These are phyloP conservation scores for Phytopythium sindhum DNA, from an alignment of 352 stramenopile species.

Conservation along the genomic window DNA sequence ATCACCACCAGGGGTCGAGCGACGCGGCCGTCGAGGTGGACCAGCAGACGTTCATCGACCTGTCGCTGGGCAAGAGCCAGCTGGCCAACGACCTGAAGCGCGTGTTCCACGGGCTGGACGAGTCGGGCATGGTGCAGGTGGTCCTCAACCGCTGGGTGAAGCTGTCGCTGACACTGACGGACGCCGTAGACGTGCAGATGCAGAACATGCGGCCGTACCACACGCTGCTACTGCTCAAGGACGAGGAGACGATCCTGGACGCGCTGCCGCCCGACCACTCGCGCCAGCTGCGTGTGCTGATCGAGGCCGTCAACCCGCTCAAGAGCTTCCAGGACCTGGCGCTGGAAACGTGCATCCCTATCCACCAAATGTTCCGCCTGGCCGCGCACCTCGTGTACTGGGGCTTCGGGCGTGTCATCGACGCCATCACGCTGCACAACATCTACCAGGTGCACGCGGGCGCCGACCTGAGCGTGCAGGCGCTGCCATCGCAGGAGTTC, in stretches of 20 bases:
- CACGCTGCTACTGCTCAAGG: constrained; percentile 66
- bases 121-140: constrained; percentile 69
- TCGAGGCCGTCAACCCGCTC: constrained; percentile 73
- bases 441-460: constrained; percentile 79
- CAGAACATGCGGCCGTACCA: constrained; percentile 78
- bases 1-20: constrained; percentile 29
- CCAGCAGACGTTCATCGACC: constrained; percentile 80
- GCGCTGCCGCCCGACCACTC: constrained; percentile 73
- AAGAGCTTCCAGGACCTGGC: constrained; percentile 85
- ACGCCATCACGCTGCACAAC: constrained; percentile 84
- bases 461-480: constrained; percentile 45
- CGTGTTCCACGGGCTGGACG: constrained; percentile 80
- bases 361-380: constrained; percentile 82
- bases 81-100: constrained; percentile 84
- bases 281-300: constrained; percentile 67
- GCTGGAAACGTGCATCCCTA: constrained; percentile 68
- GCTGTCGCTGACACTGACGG: constrained; percentile 76
- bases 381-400: constrained; percentile 83
- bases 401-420: constrained; percentile 74
- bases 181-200: constrained; percentile 57
- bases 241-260: constrained; percentile 61
- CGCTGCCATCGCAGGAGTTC: constrained; percentile 64
- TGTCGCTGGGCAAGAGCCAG: constrained; percentile 70
- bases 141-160: constrained; percentile 87
- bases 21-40: constrained; percentile 62